Base-by-base conservation (phyloP, 1,284 basidiomycete species). In the Gomphus sp. region DNA sequence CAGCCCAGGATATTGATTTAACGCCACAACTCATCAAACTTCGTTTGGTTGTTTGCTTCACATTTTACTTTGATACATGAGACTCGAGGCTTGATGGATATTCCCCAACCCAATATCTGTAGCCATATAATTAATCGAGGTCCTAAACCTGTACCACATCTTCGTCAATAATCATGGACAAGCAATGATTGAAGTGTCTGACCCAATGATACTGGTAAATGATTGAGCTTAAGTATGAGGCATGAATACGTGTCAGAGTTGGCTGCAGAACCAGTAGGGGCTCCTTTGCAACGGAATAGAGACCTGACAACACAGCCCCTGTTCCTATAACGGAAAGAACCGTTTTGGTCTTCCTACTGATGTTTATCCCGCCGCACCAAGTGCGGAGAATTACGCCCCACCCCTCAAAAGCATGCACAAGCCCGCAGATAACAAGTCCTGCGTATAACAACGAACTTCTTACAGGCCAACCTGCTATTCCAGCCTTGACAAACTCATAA, bases 401-500 rank as follows among this genome's bases (percentile, higher is more conserved):
- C 0, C 87, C 89, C 61, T 88, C 84, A 2, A 75, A 74, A 4
- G 76, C 73, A 65, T 89, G 88, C 50, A 85, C 64, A 0, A 76
- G 70, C 0, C 79, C 75, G 28, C 75, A 74, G 4, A 68, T 69
- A 1, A 84, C 75, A 12, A 91, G 76, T 0, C 77, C 80, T 2
- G 71, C 65, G 64, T 91, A 90, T 55, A 87, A 68, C 2, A 80
- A 57, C 77, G 78, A 81, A 61, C 77, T 84, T 11, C 79, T 72
- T 14, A 62, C 16, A 0, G 87, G 87, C 78, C 83, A 89, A 18
- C 62, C 70, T 6, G 75, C 71, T 49, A 90, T 68, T 0, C 79
- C 84, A 4, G 77, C 74, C 68, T 90, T 87, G 57, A 89, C 85
- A 67, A 83, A 89, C 61, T 89, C 84, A 66, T 78, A 89, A 70